Percentiles rank a stretch among this genome's conserved stretches.
Evolutionary conservation across 805 yeast genomes (phyloP).

Genomic region (Yarrowia keelungensis): DNA sequence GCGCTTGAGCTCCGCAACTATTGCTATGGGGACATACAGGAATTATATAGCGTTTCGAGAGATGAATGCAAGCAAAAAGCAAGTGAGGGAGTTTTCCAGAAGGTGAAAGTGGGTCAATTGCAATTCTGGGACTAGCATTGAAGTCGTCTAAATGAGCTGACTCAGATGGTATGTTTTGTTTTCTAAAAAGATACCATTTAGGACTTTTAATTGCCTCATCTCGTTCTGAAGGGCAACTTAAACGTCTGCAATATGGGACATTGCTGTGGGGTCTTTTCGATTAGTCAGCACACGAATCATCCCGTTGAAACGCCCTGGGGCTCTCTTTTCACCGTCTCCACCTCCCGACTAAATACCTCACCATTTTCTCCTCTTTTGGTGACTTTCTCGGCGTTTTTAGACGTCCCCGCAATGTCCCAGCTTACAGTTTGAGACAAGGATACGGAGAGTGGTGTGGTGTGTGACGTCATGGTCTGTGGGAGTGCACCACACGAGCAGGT

Average conservation of each 20-base stretch:
- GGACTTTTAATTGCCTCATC: not conserved
- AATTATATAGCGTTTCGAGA: not conserved
- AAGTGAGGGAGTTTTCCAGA: not conserved
- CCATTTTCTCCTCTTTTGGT: not conserved
- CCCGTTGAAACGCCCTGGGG: no score
- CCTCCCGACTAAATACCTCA: not conserved
- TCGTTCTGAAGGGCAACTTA: not conserved
- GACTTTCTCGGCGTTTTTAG: not conserved
- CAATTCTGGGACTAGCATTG: not conserved
- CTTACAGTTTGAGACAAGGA: constrained; percentile 1
- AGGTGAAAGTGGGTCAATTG: constrained; percentile 1
- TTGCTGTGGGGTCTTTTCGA: no score
- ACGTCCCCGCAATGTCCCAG: not conserved
- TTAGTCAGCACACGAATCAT: no score
- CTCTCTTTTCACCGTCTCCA: not conserved
- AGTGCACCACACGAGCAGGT: not conserved
- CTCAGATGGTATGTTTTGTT: not conserved
- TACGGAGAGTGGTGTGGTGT: not conserved
- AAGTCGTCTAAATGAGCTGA: not conserved
- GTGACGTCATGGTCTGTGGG: not conserved
- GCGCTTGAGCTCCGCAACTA: no score
- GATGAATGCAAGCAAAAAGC: not conserved
- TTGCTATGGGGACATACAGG: not conserved
- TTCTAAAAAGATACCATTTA: not conserved
- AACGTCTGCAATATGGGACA: no score